These are phyloP conservation scores for Fusarium virguliforme DNA, from an alignment of 2,329 filamentous ascomycete species.

Conservation along the genomic window DNA sequence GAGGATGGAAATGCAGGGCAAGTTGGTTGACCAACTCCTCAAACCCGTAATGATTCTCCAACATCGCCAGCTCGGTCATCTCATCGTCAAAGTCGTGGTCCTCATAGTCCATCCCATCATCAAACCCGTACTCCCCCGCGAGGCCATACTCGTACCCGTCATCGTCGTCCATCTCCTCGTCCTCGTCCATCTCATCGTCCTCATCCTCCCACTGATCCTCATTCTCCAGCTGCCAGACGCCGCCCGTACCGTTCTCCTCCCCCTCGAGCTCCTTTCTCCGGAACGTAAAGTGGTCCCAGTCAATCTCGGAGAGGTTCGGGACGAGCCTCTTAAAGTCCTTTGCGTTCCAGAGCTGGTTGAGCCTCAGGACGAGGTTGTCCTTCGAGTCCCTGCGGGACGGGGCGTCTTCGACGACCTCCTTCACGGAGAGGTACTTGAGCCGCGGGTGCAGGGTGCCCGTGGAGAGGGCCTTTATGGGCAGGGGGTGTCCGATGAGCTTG, in stretches of 20 bases:
- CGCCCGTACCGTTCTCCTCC: conserved; percentile 17
- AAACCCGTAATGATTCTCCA: neutral
- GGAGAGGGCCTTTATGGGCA: conserved; percentile 1
- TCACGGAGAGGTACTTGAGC: conserved; percentile 28
- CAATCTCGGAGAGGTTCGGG: conserved; percentile 33
- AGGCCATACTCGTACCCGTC: neutral
- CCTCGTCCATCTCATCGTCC: conserved; percentile 3
- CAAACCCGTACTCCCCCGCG: conserved; percentile 15
- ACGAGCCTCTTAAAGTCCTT: conserved; percentile 10
- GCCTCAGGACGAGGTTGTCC: conserved; percentile 8
- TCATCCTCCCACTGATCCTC: conserved; percentile 42
- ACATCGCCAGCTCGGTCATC: neutral
- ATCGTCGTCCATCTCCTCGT: neutral
- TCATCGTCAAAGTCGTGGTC: neutral
- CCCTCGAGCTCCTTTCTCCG: conserved; percentile 29
- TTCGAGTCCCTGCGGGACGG: conserved; percentile 2
- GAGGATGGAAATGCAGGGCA: neutral
- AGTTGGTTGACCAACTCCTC: neutral
- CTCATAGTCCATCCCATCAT: neutral
- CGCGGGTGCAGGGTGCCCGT: conserved; percentile 22
- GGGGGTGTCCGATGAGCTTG: conserved; percentile 17
- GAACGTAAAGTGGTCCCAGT: conserved; percentile 41
- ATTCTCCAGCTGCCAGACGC: conserved; percentile 27
- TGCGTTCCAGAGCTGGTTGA: conserved; percentile 31
- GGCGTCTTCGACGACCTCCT: conserved; percentile 7